Percentiles rank a stretch among this genome's conserved stretches.
Evolutionary conservation across 441 rosid genomes (phyloP).

Genomic region (Bocquillonia castaneifolia): DNA sequence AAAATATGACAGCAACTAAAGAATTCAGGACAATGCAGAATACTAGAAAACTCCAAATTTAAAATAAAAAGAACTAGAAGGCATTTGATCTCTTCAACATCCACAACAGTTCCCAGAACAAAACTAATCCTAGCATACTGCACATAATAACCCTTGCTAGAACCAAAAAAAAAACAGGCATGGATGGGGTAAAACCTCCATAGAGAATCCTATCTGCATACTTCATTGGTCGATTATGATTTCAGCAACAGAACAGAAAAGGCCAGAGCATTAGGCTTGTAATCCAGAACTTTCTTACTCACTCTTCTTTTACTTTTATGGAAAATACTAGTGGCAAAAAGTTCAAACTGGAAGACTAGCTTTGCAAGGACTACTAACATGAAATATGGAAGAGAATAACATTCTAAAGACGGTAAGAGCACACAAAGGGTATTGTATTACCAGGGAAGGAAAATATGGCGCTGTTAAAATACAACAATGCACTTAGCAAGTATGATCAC

Average conservation of each 20-base stretch:
- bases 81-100: not conserved
- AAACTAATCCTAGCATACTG: not conserved
- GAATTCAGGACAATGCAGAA: slow-evolving; percentile 18
- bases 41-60: not conserved
- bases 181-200: not conserved
- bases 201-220: not conserved
- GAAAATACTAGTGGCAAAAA: not conserved
- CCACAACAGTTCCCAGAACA: not conserved
- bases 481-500: slow-evolving; percentile 28
- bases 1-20: slow-evolving; percentile 10
- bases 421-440: not conserved
- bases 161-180: not conserved
- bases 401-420: not conserved
- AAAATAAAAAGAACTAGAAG: not conserved
- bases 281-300: not conserved
- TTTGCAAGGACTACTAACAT: not conserved
- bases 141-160: not conserved
- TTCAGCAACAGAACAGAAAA: not conserved
- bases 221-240: not conserved
- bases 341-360: not conserved
- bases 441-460: not conserved
- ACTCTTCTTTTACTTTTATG: not conserved
- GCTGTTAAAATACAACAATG: not conserved
- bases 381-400: not conserved
- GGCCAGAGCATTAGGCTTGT: not conserved